Evolutionary conservation across 1,139 yeast species (phyloP), one percentile per base, ranked within the genome.

Genomic region (Kodamaea sp.): DNA sequence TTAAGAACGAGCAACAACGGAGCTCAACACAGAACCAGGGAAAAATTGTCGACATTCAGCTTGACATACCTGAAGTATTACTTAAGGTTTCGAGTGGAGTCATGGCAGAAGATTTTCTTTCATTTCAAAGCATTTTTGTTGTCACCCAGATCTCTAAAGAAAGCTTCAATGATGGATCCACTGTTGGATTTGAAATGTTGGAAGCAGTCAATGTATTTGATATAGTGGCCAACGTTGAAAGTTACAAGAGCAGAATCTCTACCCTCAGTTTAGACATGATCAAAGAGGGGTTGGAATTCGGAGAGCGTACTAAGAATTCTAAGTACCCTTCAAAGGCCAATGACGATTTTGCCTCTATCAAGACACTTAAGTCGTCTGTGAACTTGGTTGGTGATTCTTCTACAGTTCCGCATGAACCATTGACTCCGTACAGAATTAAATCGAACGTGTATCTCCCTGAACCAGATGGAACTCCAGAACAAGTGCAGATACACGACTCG

Each of bases 211-310:
- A 36, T 9, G 32, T 28, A 4, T 28, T 46, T 4, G 57, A 51
- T 9, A 29, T 49, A 2, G 34, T 56, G 2, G 22, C 55, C 4
- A 59, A 57, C 34, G 23, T 61, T 15, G 52, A 35, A 3, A 35
- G 53, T 3, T 60, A 55, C 37, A 49, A 54, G 26, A 50, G 69
- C 37, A 47, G 45, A 20, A 30, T 63, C 2, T 50, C 66, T 0
- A 35, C 48, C 1, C 22, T 53, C 1, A 36, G 50, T 0, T 37
- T 59, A 12, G 43, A 42, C 18, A 21, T 47, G 26, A 25, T 47
- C 3, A 25, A 31, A n/a, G 21, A 22, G 16, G 26, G 28, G 22
- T 24, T 41, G 22, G n/a, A 25, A 4, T 27, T 22, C 14, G 21
- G 13, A 7, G 22, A 25, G 15, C 12, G 21, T 5, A 10, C 11